Conservation (phyloP, 495 filamentous ascomycete genomes). For the Cudoniella acicularis region DNA sequence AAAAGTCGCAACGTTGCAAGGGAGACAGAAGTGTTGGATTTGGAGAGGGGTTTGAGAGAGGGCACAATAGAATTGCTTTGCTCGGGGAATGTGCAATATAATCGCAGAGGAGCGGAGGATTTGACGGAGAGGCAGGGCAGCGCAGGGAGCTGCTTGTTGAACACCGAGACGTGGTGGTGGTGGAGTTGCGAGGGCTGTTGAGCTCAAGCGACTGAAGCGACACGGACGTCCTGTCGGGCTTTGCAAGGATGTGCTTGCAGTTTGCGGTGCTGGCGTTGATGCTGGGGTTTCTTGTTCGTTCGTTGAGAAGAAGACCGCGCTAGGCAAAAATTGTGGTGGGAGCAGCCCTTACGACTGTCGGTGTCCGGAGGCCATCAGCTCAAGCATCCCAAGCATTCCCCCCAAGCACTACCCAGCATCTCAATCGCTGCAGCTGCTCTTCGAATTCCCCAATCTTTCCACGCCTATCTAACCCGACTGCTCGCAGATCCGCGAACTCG, state of each 20-base stretch:
- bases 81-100: neutral
- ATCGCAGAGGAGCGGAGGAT: neutral
- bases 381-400: neutral
- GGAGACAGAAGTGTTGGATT: neutral
- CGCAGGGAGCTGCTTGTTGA: neutral
- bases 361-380: conserved; percentile 6
- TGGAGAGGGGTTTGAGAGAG: too few relatives aligned
- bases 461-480: neutral
- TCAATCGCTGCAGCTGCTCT: neutral
- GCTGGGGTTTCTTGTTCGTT: neutral
- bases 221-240: neutral
- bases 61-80: too few relatives aligned
- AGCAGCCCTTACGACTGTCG: neutral
- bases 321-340: conserved; percentile 10
- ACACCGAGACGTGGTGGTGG: neutral
- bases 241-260: neutral
- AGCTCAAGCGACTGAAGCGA: neutral
- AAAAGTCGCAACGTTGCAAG: neutral
- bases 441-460: neutral
- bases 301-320: neutral
- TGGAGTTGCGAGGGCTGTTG: neutral
- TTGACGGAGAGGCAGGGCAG: neutral
- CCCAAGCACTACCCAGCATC: neutral
- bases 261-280: neutral
- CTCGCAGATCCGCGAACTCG: neutral